Percentiles rank a stretch among this genome's conserved stretches.
These are phyloP conservation scores for Hansenula sp. DNA, from an alignment of 1,139 yeast genomes.

Conservation along the genomic window DNA sequence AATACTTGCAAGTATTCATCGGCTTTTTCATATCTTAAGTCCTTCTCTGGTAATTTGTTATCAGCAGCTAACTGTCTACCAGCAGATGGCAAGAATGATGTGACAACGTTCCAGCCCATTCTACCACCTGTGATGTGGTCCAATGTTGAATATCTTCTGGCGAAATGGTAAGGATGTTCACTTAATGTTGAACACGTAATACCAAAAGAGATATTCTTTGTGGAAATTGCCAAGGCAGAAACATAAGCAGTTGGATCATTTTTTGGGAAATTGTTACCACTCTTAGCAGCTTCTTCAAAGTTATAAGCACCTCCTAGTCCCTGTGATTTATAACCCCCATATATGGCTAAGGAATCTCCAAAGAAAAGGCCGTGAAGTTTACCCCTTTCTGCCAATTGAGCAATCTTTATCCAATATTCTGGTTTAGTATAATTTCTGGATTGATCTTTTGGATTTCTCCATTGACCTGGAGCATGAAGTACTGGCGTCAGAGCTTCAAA, in stretches of 20 bases:
- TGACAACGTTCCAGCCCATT: conserved; percentile 42
- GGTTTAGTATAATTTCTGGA: conserved; percentile 34
- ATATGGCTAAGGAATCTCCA: conserved; percentile 45
- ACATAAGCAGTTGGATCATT: conserved; percentile 40
- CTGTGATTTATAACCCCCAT: conserved; percentile 35
- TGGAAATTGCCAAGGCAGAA: conserved; percentile 39
- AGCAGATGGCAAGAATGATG: conserved; percentile 39
- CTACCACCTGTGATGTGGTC: conserved; percentile 42
- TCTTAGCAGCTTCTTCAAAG: conserved; percentile 33
- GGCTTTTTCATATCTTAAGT: conserved; percentile 35
- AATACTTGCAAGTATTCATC: conserved; percentile 38
- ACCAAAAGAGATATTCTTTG: conserved; percentile 37
- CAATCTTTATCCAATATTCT: conserved; percentile 43
- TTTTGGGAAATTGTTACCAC: conserved; percentile 42
- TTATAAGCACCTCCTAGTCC: conserved; percentile 31
- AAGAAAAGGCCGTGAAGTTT: conserved; percentile 42
- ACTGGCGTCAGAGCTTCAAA: conserved; percentile 27
- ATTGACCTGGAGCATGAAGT: conserved; percentile 35
- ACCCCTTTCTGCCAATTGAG: conserved; percentile 41
- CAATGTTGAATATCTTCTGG: conserved; percentile 40
- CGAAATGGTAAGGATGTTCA: conserved; percentile 42
- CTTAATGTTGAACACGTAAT: conserved; percentile 41
- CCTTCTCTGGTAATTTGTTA: conserved; percentile 33
- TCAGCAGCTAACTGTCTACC: conserved; percentile 35
- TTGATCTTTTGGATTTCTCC: conserved; percentile 41